Evolutionary conservation across 352 stramenopile genomes (phyloP).

Genomic region (Pythium utonaiense): DNA sequence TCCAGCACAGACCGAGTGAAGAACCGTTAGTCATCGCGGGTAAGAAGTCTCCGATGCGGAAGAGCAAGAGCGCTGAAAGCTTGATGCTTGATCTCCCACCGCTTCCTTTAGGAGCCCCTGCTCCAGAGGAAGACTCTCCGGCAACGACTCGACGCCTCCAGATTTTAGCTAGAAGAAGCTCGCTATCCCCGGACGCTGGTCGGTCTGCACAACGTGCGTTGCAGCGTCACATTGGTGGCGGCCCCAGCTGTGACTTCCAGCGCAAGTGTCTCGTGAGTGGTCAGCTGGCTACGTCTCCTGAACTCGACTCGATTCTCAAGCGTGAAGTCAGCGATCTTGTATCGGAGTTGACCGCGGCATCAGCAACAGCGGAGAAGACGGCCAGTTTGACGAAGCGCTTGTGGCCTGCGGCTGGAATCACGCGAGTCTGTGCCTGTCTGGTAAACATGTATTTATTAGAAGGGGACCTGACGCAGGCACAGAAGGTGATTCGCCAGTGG

Average conservation of each 20-base stretch:
- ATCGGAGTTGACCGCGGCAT: conserved; percentile 60
- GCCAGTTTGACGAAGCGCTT: conserved; percentile 51
- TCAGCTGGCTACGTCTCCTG: conserved; percentile 50
- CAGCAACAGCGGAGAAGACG: conserved; percentile 60
- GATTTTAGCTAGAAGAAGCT: conserved; percentile 21
- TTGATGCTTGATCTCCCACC: conserved; percentile 12
- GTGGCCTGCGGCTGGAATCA: conserved; percentile 80
- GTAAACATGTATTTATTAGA: conserved; percentile 74
- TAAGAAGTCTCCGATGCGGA: conserved; percentile 16
- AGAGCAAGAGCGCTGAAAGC: conserved; percentile 23
- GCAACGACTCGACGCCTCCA: conserved; percentile 16
- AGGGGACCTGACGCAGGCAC: conserved; percentile 54
- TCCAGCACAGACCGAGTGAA: neutral
- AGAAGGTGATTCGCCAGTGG: conserved; percentile 53
- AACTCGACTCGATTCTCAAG: conserved; percentile 59
- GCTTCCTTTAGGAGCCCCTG: neutral
- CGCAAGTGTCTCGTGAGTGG: conserved; percentile 71
- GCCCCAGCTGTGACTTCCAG: conserved; percentile 68
- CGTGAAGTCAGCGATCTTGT: conserved; percentile 62
- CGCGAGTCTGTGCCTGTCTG: conserved; percentile 71
- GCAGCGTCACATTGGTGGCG: conserved; percentile 65
- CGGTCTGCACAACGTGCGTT: conserved; percentile 58
- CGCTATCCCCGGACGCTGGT: conserved; percentile 48
- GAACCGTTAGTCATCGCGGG: neutral
- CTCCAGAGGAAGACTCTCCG: conserved; percentile 4